Evolutionary conservation across 2,329 filamentous ascomycete genomes (phyloP), one percentile per base, ranked within the genome.

Genomic region (Paecilomyces variotii): DNA sequence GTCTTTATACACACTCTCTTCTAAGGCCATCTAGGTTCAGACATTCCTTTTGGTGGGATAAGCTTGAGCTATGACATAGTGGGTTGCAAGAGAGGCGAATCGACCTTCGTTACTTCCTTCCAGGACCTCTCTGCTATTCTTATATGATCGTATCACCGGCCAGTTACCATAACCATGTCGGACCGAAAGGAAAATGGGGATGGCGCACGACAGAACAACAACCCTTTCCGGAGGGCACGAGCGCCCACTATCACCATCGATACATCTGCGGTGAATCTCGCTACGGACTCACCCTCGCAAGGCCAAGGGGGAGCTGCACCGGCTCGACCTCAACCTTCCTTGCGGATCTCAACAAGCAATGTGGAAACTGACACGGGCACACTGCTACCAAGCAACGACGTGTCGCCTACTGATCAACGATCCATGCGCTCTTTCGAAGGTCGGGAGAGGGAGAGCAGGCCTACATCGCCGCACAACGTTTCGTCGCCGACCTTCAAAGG

Each of bases 391-490:
- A 70, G 66, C 63, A 67, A 67, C 54, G 66, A 71, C 54, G 62
- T 69, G 24, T 78, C 77, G 7, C 73, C 76, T 14, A 74, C 80
- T 1, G 83, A 87, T 63, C 69, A 81, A 53, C 79, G 80, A 58
- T 77, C 78, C 19, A 77, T 80, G 56, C 77, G 73, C 55, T 86
- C 84, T 12, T 86, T 85, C 58, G 85, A 87, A 45, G 83, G 78
- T 63, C 77, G 78, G 61, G 68, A 74, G 26, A 68, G 65, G 58
- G 83, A 84, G 53, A 85, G 83, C 65, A 77, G 84, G 64, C 86
- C 86, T 10, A 86, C 82, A 2, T 88, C 86, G 49, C 84, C 85
- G 4, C 86, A 88, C 69, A 87, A 88, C 73, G 74, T 88, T 49
- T 87, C 84, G 0, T 87, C 86, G 10, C 85, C 86, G 2, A 79